A percentile compares a stretch with the other conserved stretches of the same genome.
Conservation (phyloP, 345 rosid genomes). For the Murraya koenigii region DNA sequence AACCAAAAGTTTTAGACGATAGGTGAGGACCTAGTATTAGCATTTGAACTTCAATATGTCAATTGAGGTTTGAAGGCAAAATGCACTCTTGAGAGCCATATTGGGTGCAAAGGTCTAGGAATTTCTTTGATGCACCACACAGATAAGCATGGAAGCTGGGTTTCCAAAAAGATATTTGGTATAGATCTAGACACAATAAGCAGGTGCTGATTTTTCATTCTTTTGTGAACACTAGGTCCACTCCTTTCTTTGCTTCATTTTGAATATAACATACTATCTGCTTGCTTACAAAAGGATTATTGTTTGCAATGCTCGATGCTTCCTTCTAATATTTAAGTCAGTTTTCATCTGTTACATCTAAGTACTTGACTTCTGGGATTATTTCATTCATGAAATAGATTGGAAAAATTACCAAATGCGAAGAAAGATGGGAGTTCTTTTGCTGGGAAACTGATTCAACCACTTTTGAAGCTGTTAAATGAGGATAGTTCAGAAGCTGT, state of each 20-base stretch:
- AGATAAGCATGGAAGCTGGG: neutral
- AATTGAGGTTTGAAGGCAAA: neutral
- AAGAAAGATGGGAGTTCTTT: constrained; percentile 67
- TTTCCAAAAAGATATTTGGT: neutral
- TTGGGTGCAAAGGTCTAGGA: neutral
- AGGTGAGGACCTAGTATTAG: neutral
- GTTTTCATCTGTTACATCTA: neutral
- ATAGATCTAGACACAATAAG: neutral
- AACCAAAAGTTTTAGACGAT: neutral
- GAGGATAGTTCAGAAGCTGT: constrained; percentile 63
- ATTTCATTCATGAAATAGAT: constrained; percentile 39
- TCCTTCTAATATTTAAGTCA: neutral
- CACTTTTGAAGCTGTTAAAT: constrained; percentile 62
- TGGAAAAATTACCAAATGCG: constrained; percentile 60
- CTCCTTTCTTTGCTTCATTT: neutral
- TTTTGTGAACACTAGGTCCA: neutral
- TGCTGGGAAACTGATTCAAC: constrained; percentile 62
- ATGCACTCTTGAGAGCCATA: neutral
- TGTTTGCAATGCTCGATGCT: neutral
- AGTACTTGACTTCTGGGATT: constrained; percentile 6
- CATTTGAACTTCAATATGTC: neutral
- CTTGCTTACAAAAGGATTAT: neutral
- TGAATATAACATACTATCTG: neutral
- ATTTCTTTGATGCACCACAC: neutral
- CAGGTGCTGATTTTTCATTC: neutral